phyloP scores from a whole-genome alignment of 169 alveolate genomes.

The Babesia divergens region DNA sequence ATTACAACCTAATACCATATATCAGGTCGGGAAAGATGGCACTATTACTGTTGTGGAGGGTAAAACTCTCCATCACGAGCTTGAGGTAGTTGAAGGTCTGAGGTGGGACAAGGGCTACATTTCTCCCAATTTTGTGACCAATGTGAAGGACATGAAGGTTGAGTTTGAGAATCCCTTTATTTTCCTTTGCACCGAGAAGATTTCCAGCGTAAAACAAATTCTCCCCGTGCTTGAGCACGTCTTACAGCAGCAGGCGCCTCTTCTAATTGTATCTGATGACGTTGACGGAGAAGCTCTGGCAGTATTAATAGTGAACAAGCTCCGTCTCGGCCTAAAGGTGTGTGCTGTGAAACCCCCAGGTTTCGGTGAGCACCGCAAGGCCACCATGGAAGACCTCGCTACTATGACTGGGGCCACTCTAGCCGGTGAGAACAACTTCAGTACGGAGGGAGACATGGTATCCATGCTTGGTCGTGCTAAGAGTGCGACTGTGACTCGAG shows the following conservation, averaged over 20 bases:
- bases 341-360: slow-evolving; percentile 98
- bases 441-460: slow-evolving; percentile 73
- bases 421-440: slow-evolving; percentile 88
- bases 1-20: too few relatives aligned
- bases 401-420: slow-evolving; percentile 93
- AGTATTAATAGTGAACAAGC: slow-evolving; percentile 94
- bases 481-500: slow-evolving; percentile 94
- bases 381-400: slow-evolving; percentile 94
- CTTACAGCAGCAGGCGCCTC: slow-evolving; percentile 88
- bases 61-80: slow-evolving; percentile 94
- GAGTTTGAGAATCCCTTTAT: slow-evolving; percentile 95
- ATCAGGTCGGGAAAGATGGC: slow-evolving; percentile 97
- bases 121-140: slow-evolving; percentile 98
- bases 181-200: slow-evolving; percentile 92
- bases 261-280: slow-evolving; percentile 97
- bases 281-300: slow-evolving; percentile 99
- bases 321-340: slow-evolving; percentile 96
- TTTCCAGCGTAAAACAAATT: slow-evolving; percentile 87
- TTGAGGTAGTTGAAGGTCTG: slow-evolving; percentile 98
- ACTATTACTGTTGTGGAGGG: slow-evolving; percentile 98
- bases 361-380: slow-evolving; percentile 97
- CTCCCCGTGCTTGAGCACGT: slow-evolving; percentile 95
- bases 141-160: slow-evolving; percentile 91
- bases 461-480: slow-evolving; percentile 90
- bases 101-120: slow-evolving; percentile 97